These are phyloP conservation scores for Psilocybe sp. DNA, from an alignment of 768 basidiomycete species.

Conservation along the genomic window DNA sequence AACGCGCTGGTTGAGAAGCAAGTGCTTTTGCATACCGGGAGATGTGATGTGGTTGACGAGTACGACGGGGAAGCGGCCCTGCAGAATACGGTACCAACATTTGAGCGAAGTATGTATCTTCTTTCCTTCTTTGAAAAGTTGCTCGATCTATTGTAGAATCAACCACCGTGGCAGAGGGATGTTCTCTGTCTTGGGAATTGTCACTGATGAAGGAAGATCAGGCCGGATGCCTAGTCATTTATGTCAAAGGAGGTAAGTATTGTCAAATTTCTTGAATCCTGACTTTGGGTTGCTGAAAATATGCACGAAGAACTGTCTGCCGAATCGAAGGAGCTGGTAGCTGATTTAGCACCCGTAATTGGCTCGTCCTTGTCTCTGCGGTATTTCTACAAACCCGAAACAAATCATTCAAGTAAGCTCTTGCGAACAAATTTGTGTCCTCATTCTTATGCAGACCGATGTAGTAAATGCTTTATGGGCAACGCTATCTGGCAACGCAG, in stretches of 20 bases:
- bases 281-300: not conserved
- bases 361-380: slow-evolving; percentile 37
- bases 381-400: slow-evolving; percentile 39
- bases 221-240: slow-evolving; percentile 43
- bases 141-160: slow-evolving; percentile 6
- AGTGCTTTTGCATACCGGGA: slow-evolving; percentile 67
- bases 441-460: not conserved
- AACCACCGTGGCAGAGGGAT: slow-evolving; percentile 7
- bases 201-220: slow-evolving; percentile 40
- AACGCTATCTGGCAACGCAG: slow-evolving; percentile 21
- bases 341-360: slow-evolving; percentile 8
- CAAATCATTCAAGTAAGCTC: slow-evolving; percentile 27
- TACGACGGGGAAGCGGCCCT: slow-evolving; percentile 42
- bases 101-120: slow-evolving; percentile 35
- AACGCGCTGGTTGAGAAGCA: slow-evolving; percentile 76
- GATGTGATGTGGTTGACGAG: slow-evolving; percentile 42
- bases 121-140: not conserved
- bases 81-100: slow-evolving; percentile 33
- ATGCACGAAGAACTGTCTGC: not conserved
- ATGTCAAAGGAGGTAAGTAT: slow-evolving; percentile 33
- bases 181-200: slow-evolving; percentile 42
- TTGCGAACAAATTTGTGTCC: not conserved
- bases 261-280: not conserved
- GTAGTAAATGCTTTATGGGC: slow-evolving; percentile 20
- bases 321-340: slow-evolving; percentile 4